A percentile compares a stretch with the other conserved stretches of the same genome.
phyloP scores from a whole-genome alignment of 2,329 filamentous ascomycete genomes.

The Fusarium sp. region DNA sequence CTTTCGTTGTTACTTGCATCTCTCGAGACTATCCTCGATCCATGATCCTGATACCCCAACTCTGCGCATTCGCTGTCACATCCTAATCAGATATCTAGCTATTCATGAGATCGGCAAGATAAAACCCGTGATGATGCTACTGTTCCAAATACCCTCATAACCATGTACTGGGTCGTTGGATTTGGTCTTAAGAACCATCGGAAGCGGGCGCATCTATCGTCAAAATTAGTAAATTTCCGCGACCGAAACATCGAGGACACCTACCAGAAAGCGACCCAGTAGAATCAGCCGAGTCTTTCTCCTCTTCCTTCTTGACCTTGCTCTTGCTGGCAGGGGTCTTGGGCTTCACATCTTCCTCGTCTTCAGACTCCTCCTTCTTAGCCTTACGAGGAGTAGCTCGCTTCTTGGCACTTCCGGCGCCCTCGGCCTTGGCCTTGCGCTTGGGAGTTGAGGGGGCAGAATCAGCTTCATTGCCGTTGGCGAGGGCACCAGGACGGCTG shows the following conservation, averaged over 20 bases:
- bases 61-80: constrained; percentile 9
- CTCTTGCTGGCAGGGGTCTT: constrained; percentile 21
- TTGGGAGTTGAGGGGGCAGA: constrained; percentile 40
- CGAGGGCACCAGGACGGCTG: constrained; percentile 25
- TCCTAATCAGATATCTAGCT: constrained; percentile 29
- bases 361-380: constrained; percentile 41
- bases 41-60: constrained; percentile 21
- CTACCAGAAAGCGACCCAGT: constrained; percentile 33
- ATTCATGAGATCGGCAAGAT: constrained; percentile 9
- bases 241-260: neutral
- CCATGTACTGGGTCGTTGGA: neutral
- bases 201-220: constrained; percentile 25
- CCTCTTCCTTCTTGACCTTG: constrained; percentile 38
- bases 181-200: constrained; percentile 14
- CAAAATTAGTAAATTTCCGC: neutral
- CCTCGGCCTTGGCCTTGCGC: constrained; percentile 41
- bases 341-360: constrained; percentile 34
- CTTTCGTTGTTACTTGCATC: neutral
- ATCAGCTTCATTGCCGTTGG: neutral
- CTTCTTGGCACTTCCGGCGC: constrained; percentile 40
- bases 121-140: neutral
- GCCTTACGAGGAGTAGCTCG: constrained; percentile 36
- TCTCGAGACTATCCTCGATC: neutral
- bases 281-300: constrained; percentile 14
- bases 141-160: neutral